Conservation (phyloP, 768 basidiomycete genomes). For the Mycena venus region DNA sequence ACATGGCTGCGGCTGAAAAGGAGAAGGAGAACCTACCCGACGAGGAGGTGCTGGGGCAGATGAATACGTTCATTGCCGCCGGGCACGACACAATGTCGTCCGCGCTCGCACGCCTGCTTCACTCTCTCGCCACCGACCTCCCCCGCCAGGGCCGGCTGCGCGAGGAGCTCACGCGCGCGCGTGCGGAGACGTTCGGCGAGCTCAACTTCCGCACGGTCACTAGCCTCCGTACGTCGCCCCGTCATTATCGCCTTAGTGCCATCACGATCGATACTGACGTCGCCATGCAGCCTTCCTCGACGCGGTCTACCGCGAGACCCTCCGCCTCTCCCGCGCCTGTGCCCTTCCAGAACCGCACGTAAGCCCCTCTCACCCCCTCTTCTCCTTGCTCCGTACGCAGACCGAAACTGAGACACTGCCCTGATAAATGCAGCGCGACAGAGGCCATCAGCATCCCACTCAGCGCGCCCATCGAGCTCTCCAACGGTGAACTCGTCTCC, state of each 20-base stretch:
- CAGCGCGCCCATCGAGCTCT: slow-evolving; percentile 9
- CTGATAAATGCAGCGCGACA: slow-evolving; percentile 5
- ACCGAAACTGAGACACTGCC: neutral
- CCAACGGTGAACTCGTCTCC: neutral
- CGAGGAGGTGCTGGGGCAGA: slow-evolving; percentile 18
- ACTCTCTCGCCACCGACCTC: slow-evolving; percentile 19
- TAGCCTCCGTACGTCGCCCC: slow-evolving; percentile 10
- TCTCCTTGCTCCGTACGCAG: neutral
- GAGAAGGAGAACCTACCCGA: slow-evolving; percentile 16
- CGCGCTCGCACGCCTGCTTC: neutral
- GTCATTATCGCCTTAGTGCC: neutral
- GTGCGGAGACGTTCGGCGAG: neutral
- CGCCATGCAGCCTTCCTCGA: slow-evolving; percentile 19
- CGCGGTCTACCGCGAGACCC: slow-evolving; percentile 13
- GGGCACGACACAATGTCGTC: slow-evolving; percentile 16
- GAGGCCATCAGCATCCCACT: slow-evolving; percentile 15
- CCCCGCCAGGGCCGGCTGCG: slow-evolving; percentile 18
- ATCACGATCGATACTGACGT: neutral
- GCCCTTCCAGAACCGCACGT: slow-evolving; percentile 19
- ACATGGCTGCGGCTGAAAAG: slow-evolving; percentile 4
- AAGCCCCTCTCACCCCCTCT: neutral
- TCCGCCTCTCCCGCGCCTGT: slow-evolving; percentile 11
- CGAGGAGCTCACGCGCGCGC: slow-evolving; percentile 4
- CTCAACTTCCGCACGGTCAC: slow-evolving; percentile 9
- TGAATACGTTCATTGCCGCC: slow-evolving; percentile 12